A percentile compares a stretch with the other conserved stretches of the same genome.
phyloP scores from a whole-genome alignment of 1,284 basidiomycete species.

The Papiliotrema fonsecae region DNA sequence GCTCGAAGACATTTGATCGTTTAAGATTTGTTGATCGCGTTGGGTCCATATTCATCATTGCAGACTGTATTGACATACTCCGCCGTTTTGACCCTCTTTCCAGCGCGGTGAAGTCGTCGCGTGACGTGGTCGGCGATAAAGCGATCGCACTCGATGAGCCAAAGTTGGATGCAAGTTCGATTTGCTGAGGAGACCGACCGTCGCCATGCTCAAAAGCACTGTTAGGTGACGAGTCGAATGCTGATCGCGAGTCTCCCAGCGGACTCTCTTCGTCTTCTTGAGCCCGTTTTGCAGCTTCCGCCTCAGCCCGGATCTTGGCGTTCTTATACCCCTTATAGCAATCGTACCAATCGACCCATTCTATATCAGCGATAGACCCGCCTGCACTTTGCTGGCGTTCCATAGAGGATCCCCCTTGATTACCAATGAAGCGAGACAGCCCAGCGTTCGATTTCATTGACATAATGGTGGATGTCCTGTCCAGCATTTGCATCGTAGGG shows the following conservation, averaged over 20 bases:
- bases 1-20: slow-evolving; percentile 21
- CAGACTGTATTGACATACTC: slow-evolving; percentile 36
- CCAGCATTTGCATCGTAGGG: neutral
- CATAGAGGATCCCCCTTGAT: slow-evolving; percentile 16
- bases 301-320: slow-evolving; percentile 51
- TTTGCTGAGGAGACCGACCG: slow-evolving; percentile 2
- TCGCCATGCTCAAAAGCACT: neutral
- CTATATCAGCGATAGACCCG: slow-evolving; percentile 49
- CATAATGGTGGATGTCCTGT: neutral
- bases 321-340: slow-evolving; percentile 56
- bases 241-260: neutral
- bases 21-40: slow-evolving; percentile 23
- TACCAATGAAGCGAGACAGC: slow-evolving; percentile 13
- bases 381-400: slow-evolving; percentile 31
- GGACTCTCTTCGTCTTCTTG: slow-evolving; percentile 3
- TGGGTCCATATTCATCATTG: slow-evolving; percentile 30
- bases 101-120: slow-evolving; percentile 20
- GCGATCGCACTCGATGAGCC: slow-evolving; percentile 19
- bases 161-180: slow-evolving; percentile 12
- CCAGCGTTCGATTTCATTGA: slow-evolving; percentile 11
- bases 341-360: slow-evolving; percentile 59
- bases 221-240: neutral
- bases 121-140: slow-evolving; percentile 23
- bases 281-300: slow-evolving; percentile 12
- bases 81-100: slow-evolving; percentile 14